Evolutionary conservation across 1,139 yeast genomes (phyloP), one percentile per base, ranked within the genome.

Genomic region (Hyphopichia burtonii): DNA sequence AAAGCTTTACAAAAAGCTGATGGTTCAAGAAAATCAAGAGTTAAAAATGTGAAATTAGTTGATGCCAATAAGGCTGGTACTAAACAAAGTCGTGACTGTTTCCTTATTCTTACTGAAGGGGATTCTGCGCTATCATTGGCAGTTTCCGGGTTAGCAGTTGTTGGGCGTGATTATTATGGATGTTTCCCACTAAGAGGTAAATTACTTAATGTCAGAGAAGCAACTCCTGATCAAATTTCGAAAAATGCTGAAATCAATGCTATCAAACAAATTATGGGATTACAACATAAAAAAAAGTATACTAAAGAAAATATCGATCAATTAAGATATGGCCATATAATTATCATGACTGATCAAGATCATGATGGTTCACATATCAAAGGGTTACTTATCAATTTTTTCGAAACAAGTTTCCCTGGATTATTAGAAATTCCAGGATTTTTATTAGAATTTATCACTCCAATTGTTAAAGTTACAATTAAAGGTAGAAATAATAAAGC

Each of bases 271-370:
- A 94, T 94, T 54, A 86, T 94, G 71, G 99, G 99, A 19, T 71
- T 94, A 44, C 97, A 91, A 62, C 99, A 94, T 65, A 89, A 87
- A 54, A 91, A 90, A 66, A 76, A 73, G 34, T 94, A 94, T 61
- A 67, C 65, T 15, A 50, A 63, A 0, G 83, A 82, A 31, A 86
- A 82, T 52, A 74, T 87, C 9, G 80, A 78, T 44, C 82, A 84
- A 10, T 71, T 94, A 48, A 82, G 99, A 59, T 94, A 94, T 59
- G 99, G 99, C 22, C 96, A 90, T 62, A 79, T 94, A 40, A 93
- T 94, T 98, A 90, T 94, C 58, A 94, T 94, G 99, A 90, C 99
- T 4, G 99, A 94, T 86, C 99, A 94, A 67, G 99, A 94, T 87
- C 96, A 91, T 56, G 99, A 94, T 76, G 99, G 99, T 45, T 87